phyloP scores from a whole-genome alignment of 805 yeast species.

The Komagataella pastoris region DNA sequence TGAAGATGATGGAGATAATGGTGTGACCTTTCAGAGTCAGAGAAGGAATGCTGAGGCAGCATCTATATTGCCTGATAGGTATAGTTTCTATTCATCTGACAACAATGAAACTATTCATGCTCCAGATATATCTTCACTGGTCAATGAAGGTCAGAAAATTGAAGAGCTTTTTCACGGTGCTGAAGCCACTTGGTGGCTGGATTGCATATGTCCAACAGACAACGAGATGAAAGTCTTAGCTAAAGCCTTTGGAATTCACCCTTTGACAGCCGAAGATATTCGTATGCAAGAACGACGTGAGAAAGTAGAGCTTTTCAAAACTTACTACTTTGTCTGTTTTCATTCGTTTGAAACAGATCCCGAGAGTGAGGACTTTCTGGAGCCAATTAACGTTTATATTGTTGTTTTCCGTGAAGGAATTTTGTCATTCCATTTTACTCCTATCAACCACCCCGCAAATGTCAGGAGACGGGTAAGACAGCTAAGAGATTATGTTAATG shows the following conservation, averaged over 20 bases:
- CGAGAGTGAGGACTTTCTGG: constrained; percentile 73
- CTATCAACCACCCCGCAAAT: constrained; percentile 56
- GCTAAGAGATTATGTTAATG: constrained; percentile 64
- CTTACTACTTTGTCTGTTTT: constrained; percentile 91
- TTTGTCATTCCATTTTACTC: constrained; percentile 57
- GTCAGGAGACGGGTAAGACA: constrained; percentile 77
- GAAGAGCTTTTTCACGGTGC: constrained; percentile 58
- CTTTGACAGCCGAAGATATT: constrained; percentile 95
- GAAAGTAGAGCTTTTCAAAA: constrained; percentile 84
- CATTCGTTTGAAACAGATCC: constrained; percentile 86
- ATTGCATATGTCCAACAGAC: constrained; percentile 89
- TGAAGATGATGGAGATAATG: constrained; percentile 11
- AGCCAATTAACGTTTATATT: constrained; percentile 65
- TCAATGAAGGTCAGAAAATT: constrained; percentile 50
- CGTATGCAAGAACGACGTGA: constrained; percentile 95
- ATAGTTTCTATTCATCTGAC: constrained; percentile 71
- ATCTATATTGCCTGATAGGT: constrained; percentile 51
- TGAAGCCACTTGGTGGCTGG: constrained; percentile 91
- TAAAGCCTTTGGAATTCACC: constrained; percentile 94
- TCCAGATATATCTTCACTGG: constrained; percentile 69
- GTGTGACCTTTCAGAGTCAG: constrained; percentile 22
- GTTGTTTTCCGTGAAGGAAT: constrained; percentile 61
- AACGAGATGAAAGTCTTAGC: constrained; percentile 86
- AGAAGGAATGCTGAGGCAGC: constrained; percentile 2
- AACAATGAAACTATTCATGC: constrained; percentile 84